Evolutionary conservation across 306 rosid genomes (phyloP).

Genomic region (Rosa rugosa): DNA sequence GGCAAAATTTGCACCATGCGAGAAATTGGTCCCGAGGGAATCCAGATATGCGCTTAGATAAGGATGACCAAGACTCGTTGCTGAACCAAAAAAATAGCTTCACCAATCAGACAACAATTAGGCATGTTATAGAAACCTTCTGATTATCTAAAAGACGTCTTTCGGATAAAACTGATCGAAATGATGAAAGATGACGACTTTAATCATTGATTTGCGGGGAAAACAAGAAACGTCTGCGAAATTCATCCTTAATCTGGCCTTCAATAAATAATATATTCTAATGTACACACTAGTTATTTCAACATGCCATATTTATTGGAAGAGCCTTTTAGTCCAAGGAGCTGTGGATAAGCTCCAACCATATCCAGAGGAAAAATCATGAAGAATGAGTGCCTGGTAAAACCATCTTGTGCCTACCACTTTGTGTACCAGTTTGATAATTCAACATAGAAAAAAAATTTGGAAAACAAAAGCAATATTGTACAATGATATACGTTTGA

Average conservation of each 20-base stretch:
- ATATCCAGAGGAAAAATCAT: background rate
- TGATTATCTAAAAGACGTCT: background rate
- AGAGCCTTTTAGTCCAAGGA: background rate
- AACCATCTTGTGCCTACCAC: background rate
- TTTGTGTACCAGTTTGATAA: background rate
- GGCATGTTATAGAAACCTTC: background rate
- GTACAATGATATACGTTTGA: background rate
- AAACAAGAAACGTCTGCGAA: background rate
- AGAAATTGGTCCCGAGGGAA: conserved; percentile 37
- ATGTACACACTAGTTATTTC: background rate
- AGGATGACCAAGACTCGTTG: conserved; percentile 27
- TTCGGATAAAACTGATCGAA: background rate
- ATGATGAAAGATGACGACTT: background rate
- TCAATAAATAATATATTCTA: background rate
- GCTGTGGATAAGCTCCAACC: background rate
- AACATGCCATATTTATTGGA: background rate
- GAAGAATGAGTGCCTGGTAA: background rate
- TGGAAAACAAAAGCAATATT: background rate
- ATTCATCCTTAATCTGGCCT: background rate
- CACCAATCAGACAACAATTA: background rate
- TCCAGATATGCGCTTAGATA: conserved; percentile 41
- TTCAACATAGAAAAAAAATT: background rate
- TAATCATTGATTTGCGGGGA: background rate
- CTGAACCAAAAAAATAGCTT: conserved; percentile 16
- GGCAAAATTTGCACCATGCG: conserved; percentile 49